These are phyloP conservation scores for Chalara sp. DNA, from an alignment of 2,329 filamentous ascomycete genomes.

Conservation along the genomic window DNA sequence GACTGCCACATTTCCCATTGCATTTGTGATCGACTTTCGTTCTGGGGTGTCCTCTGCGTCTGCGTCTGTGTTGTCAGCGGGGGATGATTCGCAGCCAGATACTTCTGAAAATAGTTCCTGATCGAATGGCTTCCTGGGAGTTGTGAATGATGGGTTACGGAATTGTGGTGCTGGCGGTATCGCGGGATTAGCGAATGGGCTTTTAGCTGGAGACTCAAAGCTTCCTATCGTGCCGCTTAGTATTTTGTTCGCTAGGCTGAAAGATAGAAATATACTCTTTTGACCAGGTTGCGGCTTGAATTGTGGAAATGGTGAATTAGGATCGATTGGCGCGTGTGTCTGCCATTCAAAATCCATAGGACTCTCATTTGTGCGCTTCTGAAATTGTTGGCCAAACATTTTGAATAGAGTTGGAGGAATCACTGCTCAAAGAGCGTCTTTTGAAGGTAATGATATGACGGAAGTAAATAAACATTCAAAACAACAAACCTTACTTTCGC, in stretches of 20 bases:
- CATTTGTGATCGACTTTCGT: slow-evolving; percentile 43
- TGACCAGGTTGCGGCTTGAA: slow-evolving; percentile 29
- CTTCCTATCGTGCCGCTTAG: slow-evolving; percentile 8
- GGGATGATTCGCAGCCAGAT: slow-evolving; percentile 54
- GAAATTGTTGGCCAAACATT: slow-evolving; percentile 32
- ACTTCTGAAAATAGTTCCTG: slow-evolving; percentile 46
- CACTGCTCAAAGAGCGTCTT: not conserved
- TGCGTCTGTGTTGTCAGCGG: slow-evolving; percentile 49
- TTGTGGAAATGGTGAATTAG: slow-evolving; percentile 54
- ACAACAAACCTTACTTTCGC: not conserved
- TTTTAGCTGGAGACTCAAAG: slow-evolving; percentile 32
- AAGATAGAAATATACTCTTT: slow-evolving; percentile 15
- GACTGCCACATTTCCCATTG: slow-evolving; percentile 44
- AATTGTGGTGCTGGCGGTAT: slow-evolving; percentile 42
- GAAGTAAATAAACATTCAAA: slow-evolving; percentile 1
- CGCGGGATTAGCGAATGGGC: slow-evolving; percentile 42
- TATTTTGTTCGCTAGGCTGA: too few species aligned
- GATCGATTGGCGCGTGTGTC: slow-evolving; percentile 48
- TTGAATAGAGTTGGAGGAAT: not conserved
- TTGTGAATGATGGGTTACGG: slow-evolving; percentile 58
- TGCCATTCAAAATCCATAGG: slow-evolving; percentile 65
- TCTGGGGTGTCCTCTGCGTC: slow-evolving; percentile 45
- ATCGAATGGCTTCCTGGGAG: slow-evolving; percentile 51
- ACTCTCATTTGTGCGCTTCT: slow-evolving; percentile 50
- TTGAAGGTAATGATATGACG: not conserved